Percentiles rank a stretch among this genome's conserved stretches.
Evolutionary conservation across 768 basidiomycete species (phyloP).

Genomic region (Podaxis pistillaris): DNA sequence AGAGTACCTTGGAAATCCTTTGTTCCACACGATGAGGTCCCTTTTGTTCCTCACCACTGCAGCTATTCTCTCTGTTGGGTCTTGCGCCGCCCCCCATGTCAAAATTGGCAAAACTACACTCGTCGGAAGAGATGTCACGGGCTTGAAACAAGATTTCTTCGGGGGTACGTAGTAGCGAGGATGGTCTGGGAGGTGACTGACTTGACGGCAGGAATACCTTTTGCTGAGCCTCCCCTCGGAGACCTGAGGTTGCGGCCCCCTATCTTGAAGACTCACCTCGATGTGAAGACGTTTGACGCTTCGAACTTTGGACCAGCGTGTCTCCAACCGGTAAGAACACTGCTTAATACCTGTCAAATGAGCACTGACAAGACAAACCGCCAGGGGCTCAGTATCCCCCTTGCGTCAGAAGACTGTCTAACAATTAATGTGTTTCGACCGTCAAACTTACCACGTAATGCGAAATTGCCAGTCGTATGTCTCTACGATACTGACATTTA

Average conservation of each 20-base stretch:
- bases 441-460: conserved; percentile 26
- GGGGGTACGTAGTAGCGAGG: conserved; percentile 32
- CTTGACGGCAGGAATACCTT: conserved; percentile 42
- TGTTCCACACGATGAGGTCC: background rate
- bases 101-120: conserved; percentile 37
- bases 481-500: background rate
- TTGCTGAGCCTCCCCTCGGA: conserved; percentile 52
- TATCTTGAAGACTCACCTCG: conserved; percentile 40
- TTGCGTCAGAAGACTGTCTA: conserved; percentile 56
- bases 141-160: conserved; percentile 43
- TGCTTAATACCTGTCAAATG: background rate
- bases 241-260: conserved; percentile 43
- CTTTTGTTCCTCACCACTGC: conserved; percentile 5
- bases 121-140: conserved; percentile 32
- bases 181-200: background rate
- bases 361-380: conserved; percentile 7
- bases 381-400: conserved; percentile 31
- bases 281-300: conserved; percentile 38
- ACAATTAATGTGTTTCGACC: conserved; percentile 60
- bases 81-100: conserved; percentile 31
- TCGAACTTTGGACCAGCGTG: conserved; percentile 46
- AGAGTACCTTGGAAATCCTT: too few species aligned
- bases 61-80: conserved; percentile 1
- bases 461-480: conserved; percentile 39
- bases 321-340: conserved; percentile 41